Conservation (phyloP, 1,284 basidiomycete genomes). For the Ustilago bromivora region DNA sequence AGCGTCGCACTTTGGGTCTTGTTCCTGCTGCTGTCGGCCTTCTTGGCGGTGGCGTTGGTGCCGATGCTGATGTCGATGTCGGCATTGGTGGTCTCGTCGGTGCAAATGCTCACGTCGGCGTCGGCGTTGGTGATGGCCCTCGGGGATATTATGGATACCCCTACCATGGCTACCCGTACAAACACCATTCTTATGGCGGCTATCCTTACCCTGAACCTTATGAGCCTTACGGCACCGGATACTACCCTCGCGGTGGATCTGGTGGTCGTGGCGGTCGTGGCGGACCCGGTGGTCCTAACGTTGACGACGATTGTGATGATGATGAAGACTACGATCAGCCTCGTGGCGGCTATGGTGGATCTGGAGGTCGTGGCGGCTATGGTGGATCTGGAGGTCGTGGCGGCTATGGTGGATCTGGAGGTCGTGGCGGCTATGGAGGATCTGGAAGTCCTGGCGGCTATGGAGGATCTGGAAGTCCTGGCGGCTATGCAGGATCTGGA, state of each 20-base stretch:
- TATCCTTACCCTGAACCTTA: neutral
- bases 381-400: constrained; percentile 7
- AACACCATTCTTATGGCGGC: neutral
- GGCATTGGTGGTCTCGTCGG: neutral
- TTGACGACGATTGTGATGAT: too few species aligned
- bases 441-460: constrained; percentile 7
- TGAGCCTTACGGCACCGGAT: neutral
- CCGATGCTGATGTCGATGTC: neutral
- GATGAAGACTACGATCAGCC: too few species aligned
- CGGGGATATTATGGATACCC: neutral
- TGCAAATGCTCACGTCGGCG: neutral
- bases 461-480: constrained; percentile 22
- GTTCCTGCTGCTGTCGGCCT: constrained; percentile 2
- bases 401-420: constrained; percentile 3
- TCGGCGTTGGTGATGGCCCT: neutral
- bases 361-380: constrained; percentile 19
- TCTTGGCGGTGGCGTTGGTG: neutral
- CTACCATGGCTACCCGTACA: constrained; percentile 7
- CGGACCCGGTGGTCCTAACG: constrained; percentile 8
- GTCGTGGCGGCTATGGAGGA: neutral
- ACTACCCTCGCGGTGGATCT: neutral
- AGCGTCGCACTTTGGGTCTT: constrained; percentile 17
- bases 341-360: constrained; percentile 8
- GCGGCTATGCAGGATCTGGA: constrained; percentile 24
- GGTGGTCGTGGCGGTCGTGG: neutral